Conservation (phyloP, 1,284 basidiomycete species). For the Mycena citricolor region DNA sequence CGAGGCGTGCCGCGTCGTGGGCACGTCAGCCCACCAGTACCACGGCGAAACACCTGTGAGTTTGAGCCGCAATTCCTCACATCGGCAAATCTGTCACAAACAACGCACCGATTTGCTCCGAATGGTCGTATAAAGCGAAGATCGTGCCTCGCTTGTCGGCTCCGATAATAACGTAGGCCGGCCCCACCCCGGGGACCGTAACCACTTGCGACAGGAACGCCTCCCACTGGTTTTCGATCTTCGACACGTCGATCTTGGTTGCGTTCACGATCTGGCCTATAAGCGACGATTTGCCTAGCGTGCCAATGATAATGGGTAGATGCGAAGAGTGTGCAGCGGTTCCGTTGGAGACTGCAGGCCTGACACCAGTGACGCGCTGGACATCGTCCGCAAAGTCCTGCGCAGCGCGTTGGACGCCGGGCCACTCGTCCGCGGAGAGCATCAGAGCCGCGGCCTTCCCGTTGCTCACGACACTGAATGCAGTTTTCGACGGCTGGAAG, state of each 20-base stretch:
- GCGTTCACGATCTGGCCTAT: conserved; percentile 55
- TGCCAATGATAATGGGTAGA: conserved; percentile 61
- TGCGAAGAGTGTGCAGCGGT: conserved; percentile 36
- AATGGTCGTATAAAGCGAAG: conserved; percentile 67
- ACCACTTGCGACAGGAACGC: conserved; percentile 54
- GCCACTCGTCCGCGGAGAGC: conserved; percentile 58
- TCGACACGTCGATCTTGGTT: conserved; percentile 54
- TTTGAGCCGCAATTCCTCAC: too few relatives aligned
- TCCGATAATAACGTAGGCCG: conserved; percentile 66
- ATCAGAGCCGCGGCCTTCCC: conserved; percentile 50
- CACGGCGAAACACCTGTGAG: conserved; percentile 63
- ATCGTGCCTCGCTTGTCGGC: conserved; percentile 69
- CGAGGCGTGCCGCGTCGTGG: conserved; percentile 47
- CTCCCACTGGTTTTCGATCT: conserved; percentile 65
- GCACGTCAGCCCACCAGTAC: conserved; percentile 75
- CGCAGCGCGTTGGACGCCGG: conserved; percentile 63
- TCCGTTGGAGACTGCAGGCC: conserved; percentile 48
- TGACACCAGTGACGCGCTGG: conserved; percentile 54
- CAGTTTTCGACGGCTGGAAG: conserved; percentile 34
- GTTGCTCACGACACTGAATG: conserved; percentile 44
- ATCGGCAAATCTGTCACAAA: conserved; percentile 21
- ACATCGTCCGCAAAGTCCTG: conserved; percentile 63
- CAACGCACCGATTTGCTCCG: conserved; percentile 64
- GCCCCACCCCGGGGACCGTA: conserved; percentile 49
- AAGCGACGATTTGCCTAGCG: conserved; percentile 60